Evolutionary conservation across 768 basidiomycete species (phyloP).

Genomic region (Crucibulum laeve): DNA sequence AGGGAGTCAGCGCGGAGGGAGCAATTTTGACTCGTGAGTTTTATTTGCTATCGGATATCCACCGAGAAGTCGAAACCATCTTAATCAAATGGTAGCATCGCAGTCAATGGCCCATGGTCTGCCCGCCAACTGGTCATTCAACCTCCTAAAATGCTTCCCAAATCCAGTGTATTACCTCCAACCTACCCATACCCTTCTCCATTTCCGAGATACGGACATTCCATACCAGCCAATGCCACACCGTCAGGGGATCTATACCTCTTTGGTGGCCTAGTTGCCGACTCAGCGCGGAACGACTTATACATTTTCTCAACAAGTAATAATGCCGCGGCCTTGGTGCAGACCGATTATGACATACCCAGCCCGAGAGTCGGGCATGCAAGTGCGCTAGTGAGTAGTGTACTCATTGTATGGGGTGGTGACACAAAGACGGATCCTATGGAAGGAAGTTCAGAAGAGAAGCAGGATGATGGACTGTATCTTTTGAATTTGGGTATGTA

Average conservation of each 20-base stretch:
- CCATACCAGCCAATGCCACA: slow-evolving; percentile 76
- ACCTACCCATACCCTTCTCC: slow-evolving; percentile 77
- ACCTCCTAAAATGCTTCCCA: slow-evolving; percentile 60
- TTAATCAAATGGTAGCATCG: too few relatives aligned
- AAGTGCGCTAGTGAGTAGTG: slow-evolving; percentile 91
- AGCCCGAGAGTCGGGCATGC: slow-evolving; percentile 94
- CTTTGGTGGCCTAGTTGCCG: slow-evolving; percentile 94
- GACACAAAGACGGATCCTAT: slow-evolving; percentile 79
- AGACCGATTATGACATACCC: slow-evolving; percentile 87
- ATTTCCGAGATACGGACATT: slow-evolving; percentile 95
- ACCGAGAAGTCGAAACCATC: slow-evolving; percentile 7
- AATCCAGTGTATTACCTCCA: slow-evolving; percentile 59
- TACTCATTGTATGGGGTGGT: slow-evolving; percentile 96
- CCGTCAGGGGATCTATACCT: slow-evolving; percentile 86
- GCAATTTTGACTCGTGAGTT: slow-evolving; percentile 19
- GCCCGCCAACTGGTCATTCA: slow-evolving; percentile 67
- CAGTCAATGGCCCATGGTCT: slow-evolving; percentile 57
- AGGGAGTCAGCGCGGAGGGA: slow-evolving; percentile 22
- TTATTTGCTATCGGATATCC: slow-evolving; percentile 6
- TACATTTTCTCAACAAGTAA: slow-evolving; percentile 84
- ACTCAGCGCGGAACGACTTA: slow-evolving; percentile 86
- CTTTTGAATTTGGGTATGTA: slow-evolving; percentile 89
- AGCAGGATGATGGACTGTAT: slow-evolving; percentile 91
- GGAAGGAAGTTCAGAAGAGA: slow-evolving; percentile 56
- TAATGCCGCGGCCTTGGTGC: slow-evolving; percentile 74